Conservation (phyloP, 1,284 basidiomycete genomes). For the Anthracocystis walkeri region DNA sequence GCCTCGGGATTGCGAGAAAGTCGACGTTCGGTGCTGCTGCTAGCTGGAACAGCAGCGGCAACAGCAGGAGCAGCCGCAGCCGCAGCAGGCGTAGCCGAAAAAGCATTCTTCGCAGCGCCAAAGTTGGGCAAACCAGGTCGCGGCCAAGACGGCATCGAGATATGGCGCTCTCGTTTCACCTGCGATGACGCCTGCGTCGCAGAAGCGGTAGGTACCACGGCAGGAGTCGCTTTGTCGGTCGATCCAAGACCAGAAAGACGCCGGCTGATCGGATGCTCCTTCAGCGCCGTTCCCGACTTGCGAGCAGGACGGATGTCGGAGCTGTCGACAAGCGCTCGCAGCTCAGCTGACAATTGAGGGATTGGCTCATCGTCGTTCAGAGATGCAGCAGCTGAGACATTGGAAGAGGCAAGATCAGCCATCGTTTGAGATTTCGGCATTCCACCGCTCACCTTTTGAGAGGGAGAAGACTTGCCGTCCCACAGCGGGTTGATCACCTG, state of each 20-base stretch:
- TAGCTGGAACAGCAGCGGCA: not conserved
- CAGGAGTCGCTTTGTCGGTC: conserved; percentile 11
- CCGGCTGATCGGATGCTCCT: conserved; percentile 50
- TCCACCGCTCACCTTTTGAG: conserved; percentile 1
- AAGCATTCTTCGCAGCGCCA: not conserved
- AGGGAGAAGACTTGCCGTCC: conserved; percentile 21
- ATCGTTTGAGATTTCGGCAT: conserved; percentile 42
- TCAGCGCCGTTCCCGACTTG: conserved; percentile 52
- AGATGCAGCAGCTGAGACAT: conserved; percentile 9
- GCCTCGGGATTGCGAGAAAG: conserved; percentile 27
- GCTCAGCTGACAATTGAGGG: conserved; percentile 53
- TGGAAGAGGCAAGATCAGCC: conserved; percentile 31
- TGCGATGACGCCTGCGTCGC: conserved; percentile 3
- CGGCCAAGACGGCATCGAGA: conserved; percentile 47
- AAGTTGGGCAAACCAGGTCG: conserved; percentile 27
- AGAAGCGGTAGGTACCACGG: conserved; percentile 13
- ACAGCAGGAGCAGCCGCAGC: not conserved
- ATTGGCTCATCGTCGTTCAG: conserved; percentile 27
- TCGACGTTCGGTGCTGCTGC: conserved; percentile 19
- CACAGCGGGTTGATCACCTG: conserved; percentile 43
- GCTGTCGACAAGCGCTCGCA: conserved; percentile 53
- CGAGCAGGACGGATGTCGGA: conserved; percentile 42
- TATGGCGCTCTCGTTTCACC: conserved; percentile 34
- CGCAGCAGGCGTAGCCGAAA: not conserved
- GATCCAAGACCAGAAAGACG: conserved; percentile 31